phyloP scores from a whole-genome alignment of 2,329 filamentous ascomycete genomes.

The Pseudogymnoascus sp. region DNA sequence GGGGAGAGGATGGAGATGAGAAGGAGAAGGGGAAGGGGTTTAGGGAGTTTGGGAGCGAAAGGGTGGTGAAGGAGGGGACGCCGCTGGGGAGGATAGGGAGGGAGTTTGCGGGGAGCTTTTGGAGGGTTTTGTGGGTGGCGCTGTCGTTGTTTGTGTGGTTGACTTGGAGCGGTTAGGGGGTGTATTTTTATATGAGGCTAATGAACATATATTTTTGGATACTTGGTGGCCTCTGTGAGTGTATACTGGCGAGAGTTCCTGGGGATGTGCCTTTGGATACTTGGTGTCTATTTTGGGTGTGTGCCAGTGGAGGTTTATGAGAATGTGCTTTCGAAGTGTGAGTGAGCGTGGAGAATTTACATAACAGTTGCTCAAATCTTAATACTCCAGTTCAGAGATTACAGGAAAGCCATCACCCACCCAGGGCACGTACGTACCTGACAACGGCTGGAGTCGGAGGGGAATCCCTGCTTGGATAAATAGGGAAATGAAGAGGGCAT shows the following conservation, averaged over 20 bases:
- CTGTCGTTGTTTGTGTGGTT: conserved; percentile 61
- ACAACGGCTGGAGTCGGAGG: background rate
- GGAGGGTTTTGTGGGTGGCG: conserved; percentile 58
- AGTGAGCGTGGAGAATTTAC: background rate
- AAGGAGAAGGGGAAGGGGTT: conserved; percentile 13
- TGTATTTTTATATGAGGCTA: background rate
- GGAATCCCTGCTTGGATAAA: background rate
- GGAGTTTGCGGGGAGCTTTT: conserved; percentile 57
- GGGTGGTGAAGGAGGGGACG: conserved; percentile 28
- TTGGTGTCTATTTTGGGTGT: background rate
- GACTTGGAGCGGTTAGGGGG: conserved; percentile 51
- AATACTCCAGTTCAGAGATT: background rate
- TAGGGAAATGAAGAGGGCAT: too few relatives aligned
- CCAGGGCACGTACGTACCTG: background rate
- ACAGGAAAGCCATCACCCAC: background rate
- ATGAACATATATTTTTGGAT: background rate
- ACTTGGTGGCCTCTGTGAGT: background rate
- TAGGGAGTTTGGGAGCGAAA: background rate
- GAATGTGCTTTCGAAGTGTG: background rate
- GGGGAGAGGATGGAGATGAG: conserved; percentile 10
- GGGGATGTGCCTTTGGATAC: background rate
- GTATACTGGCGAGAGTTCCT: background rate
- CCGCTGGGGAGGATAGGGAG: conserved; percentile 44
- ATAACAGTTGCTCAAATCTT: background rate
- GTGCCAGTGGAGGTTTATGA: background rate